phyloP scores from a whole-genome alignment of 2,329 filamentous ascomycete genomes.

The Pestalotiopsis sp. region DNA sequence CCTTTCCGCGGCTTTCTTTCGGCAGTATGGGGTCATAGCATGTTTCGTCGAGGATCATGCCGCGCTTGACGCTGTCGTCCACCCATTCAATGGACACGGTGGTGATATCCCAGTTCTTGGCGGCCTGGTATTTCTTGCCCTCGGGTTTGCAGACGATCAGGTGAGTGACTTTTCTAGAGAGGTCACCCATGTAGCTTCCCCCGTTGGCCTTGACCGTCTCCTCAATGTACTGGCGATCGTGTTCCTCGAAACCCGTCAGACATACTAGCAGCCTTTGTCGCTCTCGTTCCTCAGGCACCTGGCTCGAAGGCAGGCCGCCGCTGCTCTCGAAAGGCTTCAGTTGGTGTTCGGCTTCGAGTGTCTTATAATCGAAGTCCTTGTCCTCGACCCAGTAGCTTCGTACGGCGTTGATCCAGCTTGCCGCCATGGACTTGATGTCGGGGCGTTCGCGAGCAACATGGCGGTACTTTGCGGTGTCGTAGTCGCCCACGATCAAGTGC shows the following conservation, averaged over 20 bases:
- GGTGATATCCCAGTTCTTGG: constrained; percentile 78
- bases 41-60: constrained; percentile 89
- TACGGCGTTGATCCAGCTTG: constrained; percentile 84
- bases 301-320: constrained; percentile 41
- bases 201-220: constrained; percentile 70
- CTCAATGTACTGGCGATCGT: constrained; percentile 53
- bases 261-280: constrained; percentile 52
- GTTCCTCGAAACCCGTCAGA: constrained; percentile 59
- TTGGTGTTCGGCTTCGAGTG: constrained; percentile 68
- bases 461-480: constrained; percentile 90
- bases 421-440: constrained; percentile 81
- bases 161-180: constrained; percentile 85
- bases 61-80: constrained; percentile 76
- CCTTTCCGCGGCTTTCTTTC: constrained; percentile 70
- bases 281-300: constrained; percentile 27
- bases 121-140: constrained; percentile 89
- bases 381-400: constrained; percentile 80
- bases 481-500: constrained; percentile 88
- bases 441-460: constrained; percentile 89
- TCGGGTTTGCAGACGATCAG: constrained; percentile 78
- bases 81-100: constrained; percentile 87
- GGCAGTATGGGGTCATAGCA: constrained; percentile 79
- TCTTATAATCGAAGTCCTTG: constrained; percentile 70
- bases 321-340: constrained; percentile 64
- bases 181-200: constrained; percentile 82